A percentile compares a stretch with the other conserved stretches of the same genome.
Evolutionary conservation across 2,329 filamentous ascomycete species (phyloP).

Genomic region (Pseudocercospora crystallina): DNA sequence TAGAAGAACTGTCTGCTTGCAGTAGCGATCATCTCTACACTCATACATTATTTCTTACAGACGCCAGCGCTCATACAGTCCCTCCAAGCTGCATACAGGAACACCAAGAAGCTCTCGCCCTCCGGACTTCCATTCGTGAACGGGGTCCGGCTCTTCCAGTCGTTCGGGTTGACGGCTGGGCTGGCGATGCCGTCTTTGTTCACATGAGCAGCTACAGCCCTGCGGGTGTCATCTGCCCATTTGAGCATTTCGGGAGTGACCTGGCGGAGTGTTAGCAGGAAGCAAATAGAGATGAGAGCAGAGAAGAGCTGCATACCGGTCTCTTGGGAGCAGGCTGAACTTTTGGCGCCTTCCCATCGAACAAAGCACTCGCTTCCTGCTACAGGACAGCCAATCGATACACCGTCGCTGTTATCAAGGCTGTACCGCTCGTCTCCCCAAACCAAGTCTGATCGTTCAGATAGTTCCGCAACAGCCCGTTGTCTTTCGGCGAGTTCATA

Average conservation of each 20-base stretch:
- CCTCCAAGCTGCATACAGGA: conserved; percentile 45
- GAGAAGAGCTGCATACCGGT: background rate
- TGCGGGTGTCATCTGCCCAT: conserved; percentile 46
- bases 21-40: too few relatives aligned
- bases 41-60: conserved; percentile 10
- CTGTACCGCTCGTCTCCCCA: conserved; percentile 51
- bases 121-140: conserved; percentile 39
- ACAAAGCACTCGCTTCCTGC: conserved; percentile 11
- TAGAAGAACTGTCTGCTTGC: too few relatives aligned
- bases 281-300: background rate
- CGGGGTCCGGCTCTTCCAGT: conserved; percentile 15
- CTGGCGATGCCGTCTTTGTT: conserved; percentile 39
- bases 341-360: conserved; percentile 10
- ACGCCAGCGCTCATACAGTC: conserved; percentile 37
- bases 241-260: conserved; percentile 21
- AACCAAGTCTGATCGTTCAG: conserved; percentile 38
- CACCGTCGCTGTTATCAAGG: conserved; percentile 44
- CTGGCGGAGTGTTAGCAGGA: background rate
- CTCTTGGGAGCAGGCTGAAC: conserved; percentile 10
- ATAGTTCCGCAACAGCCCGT: conserved; percentile 25
- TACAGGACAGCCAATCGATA: conserved; percentile 41
- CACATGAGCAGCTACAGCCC: conserved; percentile 38
- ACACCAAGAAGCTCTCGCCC: conserved; percentile 46
- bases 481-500: conserved; percentile 29
- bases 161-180: conserved; percentile 46